Base-by-base conservation (phyloP, 2,329 filamentous ascomycete genomes). In the Aspergillus arachidicola region DNA sequence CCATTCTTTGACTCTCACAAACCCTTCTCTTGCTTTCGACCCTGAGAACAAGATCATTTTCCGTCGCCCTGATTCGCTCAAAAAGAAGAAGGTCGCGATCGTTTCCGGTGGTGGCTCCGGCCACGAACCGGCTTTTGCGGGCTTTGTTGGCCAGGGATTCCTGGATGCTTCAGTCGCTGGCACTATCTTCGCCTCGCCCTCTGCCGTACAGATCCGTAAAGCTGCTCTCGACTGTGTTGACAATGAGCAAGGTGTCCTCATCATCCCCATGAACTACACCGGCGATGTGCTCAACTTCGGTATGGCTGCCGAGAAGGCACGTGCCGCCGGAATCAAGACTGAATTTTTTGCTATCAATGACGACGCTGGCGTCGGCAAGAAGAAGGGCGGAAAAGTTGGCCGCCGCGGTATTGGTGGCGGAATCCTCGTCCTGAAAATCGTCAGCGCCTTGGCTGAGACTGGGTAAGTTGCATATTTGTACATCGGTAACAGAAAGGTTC, bases 261-360 rank as follows among this genome's bases (percentile, higher is more conserved):
- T 97, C n/a, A 89, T 94, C 6, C 91, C 96, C 34, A 97, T 96
- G 92, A 97, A 97, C 78, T 96, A 96, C 78, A 96, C 93, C 1
- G 91, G 91, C 43, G 91, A 94, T 76, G 87, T 97, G 59, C 85
- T 97, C 69, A 96, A 97, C 80, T 97, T 97, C 75, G 94, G 93
- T 60, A 90, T 97, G 86, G 94, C 90, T 0, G 92, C 95, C 10
- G 94, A 97, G 78, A 97, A 97, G 81, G 93, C 93, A 19, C 89
- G 91, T 63, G 93, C 93, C 1, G 87, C 88, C 0, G 94, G 93
- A 0, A 79, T 93, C 28, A 80, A 88, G 21, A 91, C 92, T 0
- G 91, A 96, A 75, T 96, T 97, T 90, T 88, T 96, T 11, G 91
- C 96, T 10, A 92, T 97, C 9, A 93, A 89, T 6, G 94, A 98